Evolutionary conservation across 2,329 filamentous ascomycete genomes (phyloP), one percentile per base, ranked within the genome.

Genomic region (Didymosphaeria variabile): DNA sequence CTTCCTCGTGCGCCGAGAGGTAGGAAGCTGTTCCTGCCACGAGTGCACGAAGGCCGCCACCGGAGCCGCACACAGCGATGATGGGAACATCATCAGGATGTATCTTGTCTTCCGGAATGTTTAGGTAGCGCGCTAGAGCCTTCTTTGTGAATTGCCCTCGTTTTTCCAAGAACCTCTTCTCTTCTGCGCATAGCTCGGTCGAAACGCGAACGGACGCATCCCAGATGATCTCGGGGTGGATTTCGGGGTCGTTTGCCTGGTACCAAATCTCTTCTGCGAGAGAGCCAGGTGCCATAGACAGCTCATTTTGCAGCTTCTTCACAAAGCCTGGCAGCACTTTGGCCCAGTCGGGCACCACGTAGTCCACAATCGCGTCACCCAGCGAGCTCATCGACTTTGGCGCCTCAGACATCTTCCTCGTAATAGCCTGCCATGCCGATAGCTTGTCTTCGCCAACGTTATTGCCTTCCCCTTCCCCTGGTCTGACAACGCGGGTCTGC

Each of bases 21-120:
- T 96, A 90, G 0, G 94, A 97, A 0, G 94, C 94, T 0, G 93
- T 90, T 3, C 94, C 94, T 1, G 95, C 94, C 19, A 98, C 92
- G 40, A 99, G 85, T 1, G 95, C 95, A 54, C 95, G 86, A 50
- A 99, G 80, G 0, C 95, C 95, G 59, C 95, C 95, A 10, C 95
- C 95, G 1, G 94, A 98, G 9, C 94, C 94, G 70, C 94, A 97
- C 82, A 98, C 90, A 42, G 94, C 94, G 74, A 99, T 97, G 2
- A 90, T 88, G 0, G 95, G 95, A 7, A 98, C 90, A 80, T 99
- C 95, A 50, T 97, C 93, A 0, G 93, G 92, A 72, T 98, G 88
- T n/a, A 99, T 88, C 2, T 94, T 91, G 15, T 87, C 83, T 74
- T 94, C 92, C 0, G 90, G 82, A 6, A 99, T 82, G 32, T 86